Evolutionary conservation across 176 grass and related monocot genomes (phyloP), one percentile per base, ranked within the genome.

Genomic region (Oryza meridionalis): DNA sequence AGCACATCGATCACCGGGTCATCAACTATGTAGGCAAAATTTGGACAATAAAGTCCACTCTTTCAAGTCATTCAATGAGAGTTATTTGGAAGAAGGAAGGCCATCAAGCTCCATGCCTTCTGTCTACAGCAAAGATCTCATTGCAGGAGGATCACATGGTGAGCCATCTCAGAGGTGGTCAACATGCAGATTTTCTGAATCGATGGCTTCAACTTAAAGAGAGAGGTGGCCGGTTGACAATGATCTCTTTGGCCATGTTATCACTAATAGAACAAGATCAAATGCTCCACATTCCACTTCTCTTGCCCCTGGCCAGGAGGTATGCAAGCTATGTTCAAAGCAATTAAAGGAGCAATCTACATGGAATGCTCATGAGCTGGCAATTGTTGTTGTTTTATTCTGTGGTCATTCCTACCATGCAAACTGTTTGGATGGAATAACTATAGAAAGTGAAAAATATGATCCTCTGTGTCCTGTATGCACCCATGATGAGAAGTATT

Each of bases 341-440:
- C 35, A 7, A 37, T 37, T 37, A 37, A 37, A 85, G 63, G 92
- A 91, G 31, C 88, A 77, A 27, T 94, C 89, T 46, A 76, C 77
- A 81, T 94, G 89, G 81, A 91, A 85, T 44, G 59, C 72, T 61
- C 81, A 92, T 72, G 90, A 94, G 12, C 80, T 92, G 17, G 53
- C 71, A 27, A 83, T 86, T 43, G 81, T 92, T 79, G 87, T 85
- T 75, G 32, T 97, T 86, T 65, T 97, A 78, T 84, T 86, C 43
- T 97, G 91, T 35, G 87, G 91, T 29, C 94, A 92, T 76, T 66
- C 77, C 31, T 97, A 90, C 67, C 94, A 97, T 75, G 89, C 75
- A 62, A 90, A 88, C 72, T 94, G 94, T 88, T 97, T 97, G 69
- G 94, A 97, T 59, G 90, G 77, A 67, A 76, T 94, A 67, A 90